Conservation (phyloP, 202 grass and related monocot species). For the Digitaria exilis region DNA sequence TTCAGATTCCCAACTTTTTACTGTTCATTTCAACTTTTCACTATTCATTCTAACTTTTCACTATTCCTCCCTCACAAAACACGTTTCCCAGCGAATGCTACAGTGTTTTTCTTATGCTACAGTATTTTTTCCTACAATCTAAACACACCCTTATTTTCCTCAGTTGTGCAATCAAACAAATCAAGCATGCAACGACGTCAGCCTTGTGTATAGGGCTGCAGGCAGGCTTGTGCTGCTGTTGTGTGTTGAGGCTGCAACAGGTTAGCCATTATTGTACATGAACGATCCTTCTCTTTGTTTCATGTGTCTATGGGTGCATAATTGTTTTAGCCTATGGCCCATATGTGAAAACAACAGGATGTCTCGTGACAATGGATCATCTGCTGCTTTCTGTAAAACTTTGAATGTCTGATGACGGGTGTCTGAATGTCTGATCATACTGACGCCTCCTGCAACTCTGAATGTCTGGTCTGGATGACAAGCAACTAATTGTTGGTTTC, state of each 20-base stretch:
- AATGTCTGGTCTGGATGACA: neutral
- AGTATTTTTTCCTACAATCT: too few relatives aligned
- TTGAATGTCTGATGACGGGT: neutral
- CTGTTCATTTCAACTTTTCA: too few relatives aligned
- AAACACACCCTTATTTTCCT: too few relatives aligned
- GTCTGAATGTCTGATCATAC: neutral
- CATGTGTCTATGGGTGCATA: conserved; percentile 46
- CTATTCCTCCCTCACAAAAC: too few relatives aligned
- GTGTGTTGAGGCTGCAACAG: conserved; percentile 17
- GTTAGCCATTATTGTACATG: conserved; percentile 37
- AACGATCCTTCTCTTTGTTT: conserved; percentile 13
- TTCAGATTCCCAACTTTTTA: too few relatives aligned
- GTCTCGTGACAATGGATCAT: neutral
- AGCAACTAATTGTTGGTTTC: neutral
- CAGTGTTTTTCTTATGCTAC: too few relatives aligned
- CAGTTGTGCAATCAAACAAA: conserved; percentile 35
- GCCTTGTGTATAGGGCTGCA: conserved; percentile 24
- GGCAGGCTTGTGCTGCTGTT: neutral
- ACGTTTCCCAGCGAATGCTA: too few relatives aligned
- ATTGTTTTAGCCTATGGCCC: conserved; percentile 48
- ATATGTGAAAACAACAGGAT: neutral
- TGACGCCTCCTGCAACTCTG: neutral
- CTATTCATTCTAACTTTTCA: too few relatives aligned
- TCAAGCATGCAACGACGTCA: conserved; percentile 20
- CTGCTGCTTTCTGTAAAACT: neutral